These are phyloP conservation scores for Odonthalia washingtoniensis DNA, from an alignment of 31 red algal genomes.

Conservation along the genomic window DNA sequence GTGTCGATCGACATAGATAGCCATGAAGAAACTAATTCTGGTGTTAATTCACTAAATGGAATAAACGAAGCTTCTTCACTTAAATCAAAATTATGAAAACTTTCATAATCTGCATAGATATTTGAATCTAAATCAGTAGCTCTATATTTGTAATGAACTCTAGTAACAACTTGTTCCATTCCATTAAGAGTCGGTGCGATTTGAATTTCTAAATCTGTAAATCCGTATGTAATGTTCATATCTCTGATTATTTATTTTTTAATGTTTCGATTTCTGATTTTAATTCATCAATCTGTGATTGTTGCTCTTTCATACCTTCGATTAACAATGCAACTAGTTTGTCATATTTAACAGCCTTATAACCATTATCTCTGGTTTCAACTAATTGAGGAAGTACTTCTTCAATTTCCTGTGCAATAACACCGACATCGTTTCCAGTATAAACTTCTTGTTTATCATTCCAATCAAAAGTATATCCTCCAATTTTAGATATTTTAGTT, in stretches of 20 bases:
- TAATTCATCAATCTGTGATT: slow-evolving; percentile 9
- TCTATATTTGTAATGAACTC: no score
- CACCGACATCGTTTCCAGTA: background rate
- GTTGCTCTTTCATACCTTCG: slow-evolving; percentile 12
- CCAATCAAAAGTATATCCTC: background rate
- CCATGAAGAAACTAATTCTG: no score
- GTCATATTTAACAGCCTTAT: background rate
- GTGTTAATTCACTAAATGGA: no score
- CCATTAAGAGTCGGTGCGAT: no score
- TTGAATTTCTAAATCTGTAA: no score
- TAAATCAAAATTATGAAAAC: no score
- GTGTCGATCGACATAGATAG: no score
- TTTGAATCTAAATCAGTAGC: no score
- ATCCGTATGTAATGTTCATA: no score
- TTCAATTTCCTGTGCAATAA: slow-evolving; percentile 21
- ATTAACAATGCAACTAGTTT: background rate
- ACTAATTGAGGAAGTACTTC: slow-evolving; percentile 26
- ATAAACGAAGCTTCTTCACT: no score
- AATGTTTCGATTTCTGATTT: slow-evolving; percentile 18
- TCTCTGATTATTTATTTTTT: background rate
- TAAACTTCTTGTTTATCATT: slow-evolving; percentile 1
- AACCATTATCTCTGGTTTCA: background rate
- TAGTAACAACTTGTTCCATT: no score
- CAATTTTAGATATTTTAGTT: slow-evolving; percentile 7
- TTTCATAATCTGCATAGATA: no score